Conservation (phyloP, 2,329 filamentous ascomycete species). For the Hymenoscyphus fructigenus region DNA sequence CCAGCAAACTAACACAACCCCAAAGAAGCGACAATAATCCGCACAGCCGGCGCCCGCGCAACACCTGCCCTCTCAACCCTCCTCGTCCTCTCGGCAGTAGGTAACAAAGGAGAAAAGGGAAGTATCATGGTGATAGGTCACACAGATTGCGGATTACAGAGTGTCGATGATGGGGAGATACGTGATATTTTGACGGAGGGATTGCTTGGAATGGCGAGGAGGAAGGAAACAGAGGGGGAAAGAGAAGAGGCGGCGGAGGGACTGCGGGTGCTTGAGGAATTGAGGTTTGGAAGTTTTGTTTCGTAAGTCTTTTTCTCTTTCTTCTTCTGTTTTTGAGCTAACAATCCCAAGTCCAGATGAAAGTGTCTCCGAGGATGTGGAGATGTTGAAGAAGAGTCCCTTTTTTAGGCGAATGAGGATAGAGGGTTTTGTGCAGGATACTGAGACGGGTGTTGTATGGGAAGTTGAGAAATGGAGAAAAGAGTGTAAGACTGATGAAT, state of each 20-base stretch:
- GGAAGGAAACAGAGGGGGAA: slow-evolving; percentile 1
- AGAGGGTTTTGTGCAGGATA: slow-evolving; percentile 28
- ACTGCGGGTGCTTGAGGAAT: slow-evolving; percentile 16
- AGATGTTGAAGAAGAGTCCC: too few species aligned
- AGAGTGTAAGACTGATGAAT: neutral
- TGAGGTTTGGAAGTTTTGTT: slow-evolving; percentile 26
- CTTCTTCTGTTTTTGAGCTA: neutral
- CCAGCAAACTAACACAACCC: too few species aligned
- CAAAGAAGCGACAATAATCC: slow-evolving; percentile 30
- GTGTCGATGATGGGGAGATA: slow-evolving; percentile 25
- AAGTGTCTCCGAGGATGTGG: too few species aligned
- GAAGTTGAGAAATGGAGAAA: slow-evolving; percentile 14
- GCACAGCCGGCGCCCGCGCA: slow-evolving; percentile 28
- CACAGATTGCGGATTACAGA: slow-evolving; percentile 27
- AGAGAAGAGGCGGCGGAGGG: neutral
- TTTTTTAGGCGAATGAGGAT: slow-evolving; percentile 27
- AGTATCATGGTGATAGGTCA: slow-evolving; percentile 28
- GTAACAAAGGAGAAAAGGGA: slow-evolving; percentile 28
- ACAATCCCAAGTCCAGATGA: neutral
- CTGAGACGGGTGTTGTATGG: slow-evolving; percentile 25
- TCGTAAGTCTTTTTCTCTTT: slow-evolving; percentile 15
- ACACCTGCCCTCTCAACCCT: slow-evolving; percentile 26
- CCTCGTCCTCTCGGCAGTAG: slow-evolving; percentile 26
- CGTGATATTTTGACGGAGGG: slow-evolving; percentile 6
- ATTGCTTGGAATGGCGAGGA: slow-evolving; percentile 3